Conservation (phyloP, 352 stramenopile genomes). For the Peronospora tabacina region DNA sequence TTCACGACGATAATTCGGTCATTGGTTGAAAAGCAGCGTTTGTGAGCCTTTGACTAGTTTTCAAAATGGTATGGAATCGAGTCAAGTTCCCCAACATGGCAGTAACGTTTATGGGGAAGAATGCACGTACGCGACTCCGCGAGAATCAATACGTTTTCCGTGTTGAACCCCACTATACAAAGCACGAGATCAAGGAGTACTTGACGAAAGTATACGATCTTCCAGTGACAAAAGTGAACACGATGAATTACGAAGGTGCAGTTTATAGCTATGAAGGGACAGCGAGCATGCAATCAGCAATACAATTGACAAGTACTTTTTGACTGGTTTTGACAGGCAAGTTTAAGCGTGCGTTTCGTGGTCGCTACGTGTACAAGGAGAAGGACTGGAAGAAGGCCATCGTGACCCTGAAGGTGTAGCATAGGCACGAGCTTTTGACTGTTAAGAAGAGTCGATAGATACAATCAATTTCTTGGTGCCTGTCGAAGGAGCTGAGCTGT, state of each 20-base stretch:
- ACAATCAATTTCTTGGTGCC: conserved; percentile 3
- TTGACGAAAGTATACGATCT: conserved; percentile 94
- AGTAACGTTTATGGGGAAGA: conserved; percentile 83
- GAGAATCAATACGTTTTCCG: conserved; percentile 90
- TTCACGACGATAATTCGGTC: not conserved
- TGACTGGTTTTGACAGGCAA: conserved; percentile 46
- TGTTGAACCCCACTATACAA: conserved; percentile 93
- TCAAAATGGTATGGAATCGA: conserved; percentile 77
- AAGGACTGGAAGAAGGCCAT: conserved; percentile 91
- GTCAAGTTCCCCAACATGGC: conserved; percentile 86
- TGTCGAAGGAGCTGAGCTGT: conserved; percentile 8
- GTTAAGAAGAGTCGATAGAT: conserved; percentile 6
- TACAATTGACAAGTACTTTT: not conserved
- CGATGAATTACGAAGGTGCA: conserved; percentile 90
- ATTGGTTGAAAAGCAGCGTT: conserved; percentile 28
- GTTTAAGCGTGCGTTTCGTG: conserved; percentile 83
- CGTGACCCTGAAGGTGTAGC: conserved; percentile 82
- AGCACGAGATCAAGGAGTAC: conserved; percentile 97
- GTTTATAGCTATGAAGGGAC: no score
- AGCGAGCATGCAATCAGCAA: no score
- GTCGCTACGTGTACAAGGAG: conserved; percentile 87
- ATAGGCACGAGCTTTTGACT: conserved; percentile 6
- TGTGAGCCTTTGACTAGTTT: conserved; percentile 3
- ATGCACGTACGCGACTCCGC: conserved; percentile 57
- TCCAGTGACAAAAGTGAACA: conserved; percentile 91